phyloP scores from a whole-genome alignment of 306 rosid species.

The Inga oerstediana region DNA sequence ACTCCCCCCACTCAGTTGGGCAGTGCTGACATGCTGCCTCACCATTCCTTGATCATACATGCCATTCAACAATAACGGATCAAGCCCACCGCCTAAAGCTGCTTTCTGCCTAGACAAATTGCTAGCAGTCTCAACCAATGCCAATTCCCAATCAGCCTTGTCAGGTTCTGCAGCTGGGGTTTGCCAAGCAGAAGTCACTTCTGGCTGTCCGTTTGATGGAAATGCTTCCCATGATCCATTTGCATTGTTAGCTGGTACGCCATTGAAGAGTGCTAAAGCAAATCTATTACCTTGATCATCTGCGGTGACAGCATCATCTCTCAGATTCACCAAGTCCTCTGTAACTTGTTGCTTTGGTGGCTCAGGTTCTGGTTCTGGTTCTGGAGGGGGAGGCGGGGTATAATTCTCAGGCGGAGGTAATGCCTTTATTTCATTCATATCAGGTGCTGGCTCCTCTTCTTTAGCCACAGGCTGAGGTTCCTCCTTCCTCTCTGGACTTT shows the following conservation, averaged over 20 bases:
- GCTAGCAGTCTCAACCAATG: conserved; percentile 94
- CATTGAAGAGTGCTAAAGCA: conserved; percentile 93
- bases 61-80: conserved; percentile 84
- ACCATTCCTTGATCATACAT: conserved; percentile 98
- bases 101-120: conserved; percentile 74
- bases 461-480: conserved; percentile 53
- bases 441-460: conserved; percentile 63
- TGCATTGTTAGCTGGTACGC: conserved; percentile 56
- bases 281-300: conserved; percentile 85
- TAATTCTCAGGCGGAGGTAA: conserved; percentile 87
- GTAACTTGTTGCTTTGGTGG: conserved; percentile 50
- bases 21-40: conserved; percentile 85
- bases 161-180: conserved; percentile 90
- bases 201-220: conserved; percentile 80
- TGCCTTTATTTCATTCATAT: conserved; percentile 95
- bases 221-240: conserved; percentile 99
- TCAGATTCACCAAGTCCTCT: conserved; percentile 80
- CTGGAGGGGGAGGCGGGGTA: conserved; percentile 74
- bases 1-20: conserved; percentile 89
- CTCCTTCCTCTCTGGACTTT: conserved; percentile 82
- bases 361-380: conserved; percentile 56
- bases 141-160: conserved; percentile 97
- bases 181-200: conserved; percentile 98
- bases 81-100: conserved; percentile 85
- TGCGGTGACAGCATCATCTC: conserved; percentile 72